Percentiles rank a stretch among this genome's conserved stretches.
Evolutionary conservation across 1,284 basidiomycete species (phyloP).

Genomic region (Sanghuangporus sanghuang): DNA sequence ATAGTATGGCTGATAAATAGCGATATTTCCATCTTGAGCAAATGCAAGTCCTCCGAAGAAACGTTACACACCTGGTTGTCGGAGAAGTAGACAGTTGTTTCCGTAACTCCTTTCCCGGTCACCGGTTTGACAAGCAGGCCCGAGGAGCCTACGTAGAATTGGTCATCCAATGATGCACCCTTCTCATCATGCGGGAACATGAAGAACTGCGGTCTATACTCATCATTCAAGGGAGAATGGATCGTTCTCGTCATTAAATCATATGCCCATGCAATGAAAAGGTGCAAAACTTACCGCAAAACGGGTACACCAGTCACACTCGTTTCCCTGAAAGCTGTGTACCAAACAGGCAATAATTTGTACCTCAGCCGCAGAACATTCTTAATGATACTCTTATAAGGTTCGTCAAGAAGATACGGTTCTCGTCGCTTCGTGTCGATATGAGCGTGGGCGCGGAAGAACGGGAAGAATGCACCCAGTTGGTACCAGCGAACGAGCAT

Average conservation of each 20-base stretch:
- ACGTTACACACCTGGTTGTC: conserved; percentile 69
- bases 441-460: conserved; percentile 98
- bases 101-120: conserved; percentile 66
- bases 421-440: conserved; percentile 98
- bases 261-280: neutral
- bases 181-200: conserved; percentile 83
- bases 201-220: conserved; percentile 84
- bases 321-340: conserved; percentile 90
- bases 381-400: conserved; percentile 77
- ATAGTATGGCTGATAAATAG: conserved; percentile 76
- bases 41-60: neutral
- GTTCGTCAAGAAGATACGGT: conserved; percentile 89
- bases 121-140: conserved; percentile 93
- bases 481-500: conserved; percentile 98
- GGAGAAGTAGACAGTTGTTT: conserved; percentile 78
- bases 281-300: conserved; percentile 48
- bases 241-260: neutral
- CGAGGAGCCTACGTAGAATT: conserved; percentile 87
- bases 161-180: conserved; percentile 90
- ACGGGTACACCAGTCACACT: conserved; percentile 78
- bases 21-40: neutral
- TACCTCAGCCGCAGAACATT: conserved; percentile 85
- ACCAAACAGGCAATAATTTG: conserved; percentile 89
- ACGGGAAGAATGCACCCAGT: conserved; percentile 91
- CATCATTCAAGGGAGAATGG: neutral